Evolutionary conservation across 139 green algal genomes (phyloP).

Genomic region (Closterium sp.): DNA sequence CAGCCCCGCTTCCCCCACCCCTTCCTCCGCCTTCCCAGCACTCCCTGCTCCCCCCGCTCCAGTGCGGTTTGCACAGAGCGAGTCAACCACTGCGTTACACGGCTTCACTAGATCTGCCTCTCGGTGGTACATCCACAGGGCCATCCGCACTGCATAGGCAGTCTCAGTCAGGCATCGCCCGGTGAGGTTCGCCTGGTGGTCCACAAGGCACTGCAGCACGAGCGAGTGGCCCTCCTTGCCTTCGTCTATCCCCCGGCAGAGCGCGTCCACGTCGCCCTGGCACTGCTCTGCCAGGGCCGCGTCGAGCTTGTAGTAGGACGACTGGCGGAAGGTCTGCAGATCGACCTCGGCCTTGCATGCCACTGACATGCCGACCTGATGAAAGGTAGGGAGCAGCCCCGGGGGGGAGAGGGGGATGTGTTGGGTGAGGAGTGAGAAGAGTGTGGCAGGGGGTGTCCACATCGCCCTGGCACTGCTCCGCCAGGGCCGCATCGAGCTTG

Average conservation of each 20-base stretch:
- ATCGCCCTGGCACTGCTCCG: not conserved
- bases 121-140: slow-evolving; percentile 74
- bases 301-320: not conserved
- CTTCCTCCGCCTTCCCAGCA: slow-evolving; percentile 1
- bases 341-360: not conserved
- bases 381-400: too few relatives aligned
- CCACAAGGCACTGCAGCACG: slow-evolving; percentile 20
- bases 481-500: not conserved
- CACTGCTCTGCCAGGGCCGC: slow-evolving; percentile 10
- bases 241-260: slow-evolving; percentile 14
- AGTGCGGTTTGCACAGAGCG: slow-evolving; percentile 47
- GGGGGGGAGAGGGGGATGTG: too few relatives aligned
- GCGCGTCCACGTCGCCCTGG: slow-evolving; percentile 12
- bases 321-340: not conserved
- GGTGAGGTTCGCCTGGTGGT: slow-evolving; percentile 13
- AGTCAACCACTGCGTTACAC: slow-evolving; percentile 73
- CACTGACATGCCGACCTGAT: not conserved
- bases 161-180: slow-evolving; percentile 56
- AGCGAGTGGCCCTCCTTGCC: slow-evolving; percentile 34
- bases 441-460: too few relatives aligned
- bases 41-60: slow-evolving; percentile 14
- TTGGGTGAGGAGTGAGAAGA: not conserved
- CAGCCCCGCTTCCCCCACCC: slow-evolving; percentile 57
- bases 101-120: slow-evolving; percentile 61
- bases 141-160: slow-evolving; percentile 74